Evolutionary conservation across 495 filamentous ascomycete species (phyloP), one percentile per base, ranked within the genome.

Genomic region (Aspergillus taichungensis): DNA sequence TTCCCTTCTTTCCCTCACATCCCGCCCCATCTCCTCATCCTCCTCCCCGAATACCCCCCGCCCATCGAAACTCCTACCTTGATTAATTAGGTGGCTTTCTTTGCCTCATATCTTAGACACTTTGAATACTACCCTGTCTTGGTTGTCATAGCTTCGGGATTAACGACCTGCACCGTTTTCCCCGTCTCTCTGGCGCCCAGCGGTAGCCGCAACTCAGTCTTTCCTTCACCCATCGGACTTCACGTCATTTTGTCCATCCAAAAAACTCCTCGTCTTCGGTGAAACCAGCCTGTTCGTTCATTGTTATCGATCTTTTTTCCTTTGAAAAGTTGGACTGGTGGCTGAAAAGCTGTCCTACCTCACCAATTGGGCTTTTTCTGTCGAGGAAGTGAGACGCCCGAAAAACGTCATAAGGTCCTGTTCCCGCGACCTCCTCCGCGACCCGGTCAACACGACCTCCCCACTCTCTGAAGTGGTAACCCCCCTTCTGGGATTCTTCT

Each of bases 151-250:
- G 42, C 47, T 56, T 50, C 53, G 53, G 57, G 60, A 59, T 45
- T 36, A 56, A 61, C 68, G 70, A 68, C 71, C 71, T 75, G 71
- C 71, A 75, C 71, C 66, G 63, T 65, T 69, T 54, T 56, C 59
- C 64, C 64, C 61, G 58, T 45, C 50, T 37, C 49, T 60, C 60
- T 63, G 61, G 59, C 59, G 42, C 39, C 44, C 54, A 54, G 52
- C 50, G 52, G 45, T 42, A 37, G 47, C 52, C 45, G 45, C 52
- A 50, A 47, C 46, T 54, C 52, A 47, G 44, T 52, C 42, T 45
- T 43, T 46, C 49, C 47, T 46, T 49, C 45, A 50, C 51, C 46
- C 50, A 46, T 57, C 52, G 38, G 13, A 39, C 41, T 37, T 52
- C 49, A 50, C 47, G 46, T 57, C 30, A 49, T 45, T 34, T 37